Percentiles rank a stretch among this genome's conserved stretches.
phyloP scores from a whole-genome alignment of 306 rosid species.

The Quercus variabilis region DNA sequence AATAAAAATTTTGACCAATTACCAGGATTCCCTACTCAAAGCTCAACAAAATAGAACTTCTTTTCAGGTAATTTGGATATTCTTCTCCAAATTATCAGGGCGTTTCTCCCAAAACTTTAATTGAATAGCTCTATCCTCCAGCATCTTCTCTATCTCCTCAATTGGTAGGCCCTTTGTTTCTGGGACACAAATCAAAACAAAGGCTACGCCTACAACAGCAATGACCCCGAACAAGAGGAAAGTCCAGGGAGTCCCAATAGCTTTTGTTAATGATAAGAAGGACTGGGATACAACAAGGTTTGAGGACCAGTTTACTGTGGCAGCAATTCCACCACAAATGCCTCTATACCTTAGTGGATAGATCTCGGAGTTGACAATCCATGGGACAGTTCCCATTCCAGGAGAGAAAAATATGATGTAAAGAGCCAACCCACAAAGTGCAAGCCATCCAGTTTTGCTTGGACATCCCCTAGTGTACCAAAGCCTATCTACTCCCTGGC shows the following conservation, averaged over 20 bases:
- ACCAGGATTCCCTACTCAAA: neutral
- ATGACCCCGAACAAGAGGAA: constrained; percentile 42
- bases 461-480: constrained; percentile 70
- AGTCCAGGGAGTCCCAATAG: constrained; percentile 52
- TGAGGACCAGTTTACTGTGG: constrained; percentile 51
- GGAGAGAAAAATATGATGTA: constrained; percentile 64
- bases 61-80: neutral
- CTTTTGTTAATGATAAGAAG: constrained; percentile 37
- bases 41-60: neutral
- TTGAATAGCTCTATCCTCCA: constrained; percentile 36
- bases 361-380: constrained; percentile 68
- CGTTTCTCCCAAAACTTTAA: constrained; percentile 47
- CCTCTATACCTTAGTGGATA: constrained; percentile 55
- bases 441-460: constrained; percentile 51
- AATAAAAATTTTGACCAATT: no score
- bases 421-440: constrained; percentile 39
- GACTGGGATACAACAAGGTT: constrained; percentile 55
- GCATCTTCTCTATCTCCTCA: constrained; percentile 65
- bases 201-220: constrained; percentile 38
- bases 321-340: constrained; percentile 58
- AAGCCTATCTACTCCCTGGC: constrained; percentile 24
- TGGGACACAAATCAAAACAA: constrained; percentile 53
- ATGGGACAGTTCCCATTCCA: constrained; percentile 67
- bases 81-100: neutral
- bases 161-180: constrained; percentile 68